Percentiles rank a stretch among this genome's conserved stretches.
Evolutionary conservation across 2,329 filamentous ascomycete genomes (phyloP).

Genomic region (Colletotrichum sp.): DNA sequence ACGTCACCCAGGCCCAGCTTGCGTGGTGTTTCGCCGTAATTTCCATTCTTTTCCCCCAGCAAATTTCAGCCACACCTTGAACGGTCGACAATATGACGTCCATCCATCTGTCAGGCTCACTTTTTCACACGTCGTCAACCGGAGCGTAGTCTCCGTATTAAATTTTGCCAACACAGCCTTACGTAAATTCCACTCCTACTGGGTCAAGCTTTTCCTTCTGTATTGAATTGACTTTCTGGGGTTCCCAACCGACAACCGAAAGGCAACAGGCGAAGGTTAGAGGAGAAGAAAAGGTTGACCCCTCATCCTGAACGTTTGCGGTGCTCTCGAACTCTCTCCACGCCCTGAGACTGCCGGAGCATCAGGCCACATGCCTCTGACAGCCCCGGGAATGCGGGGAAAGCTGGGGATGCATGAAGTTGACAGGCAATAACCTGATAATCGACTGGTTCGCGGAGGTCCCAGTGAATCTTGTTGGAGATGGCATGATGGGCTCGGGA

Average conservation of each 20-base stretch:
- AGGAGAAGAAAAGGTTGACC: neutral
- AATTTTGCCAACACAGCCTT: neutral
- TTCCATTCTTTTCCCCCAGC: neutral
- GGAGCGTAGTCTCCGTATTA: conserved; percentile 8
- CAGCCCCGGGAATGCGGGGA: conserved; percentile 8
- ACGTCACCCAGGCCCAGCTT: conserved; percentile 14
- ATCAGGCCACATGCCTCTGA: neutral
- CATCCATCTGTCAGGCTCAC: neutral
- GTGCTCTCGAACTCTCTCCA: conserved; percentile 4
- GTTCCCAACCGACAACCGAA: neutral
- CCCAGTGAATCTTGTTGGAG: neutral
- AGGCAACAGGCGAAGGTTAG: neutral
- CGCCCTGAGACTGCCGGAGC: conserved; percentile 14
- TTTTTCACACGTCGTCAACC: neutral
- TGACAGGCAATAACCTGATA: neutral
- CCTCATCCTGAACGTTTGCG: neutral
- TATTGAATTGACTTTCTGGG: neutral
- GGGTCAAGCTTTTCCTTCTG: neutral
- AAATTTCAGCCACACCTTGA: conserved; percentile 2
- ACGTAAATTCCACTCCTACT: neutral
- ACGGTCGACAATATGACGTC: conserved; percentile 1
- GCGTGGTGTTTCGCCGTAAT: neutral
- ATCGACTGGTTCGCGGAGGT: neutral
- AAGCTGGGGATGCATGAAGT: neutral
- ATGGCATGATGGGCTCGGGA: neutral